Conservation (phyloP, 345 rosid species). For the Aethionema arabicum region DNA sequence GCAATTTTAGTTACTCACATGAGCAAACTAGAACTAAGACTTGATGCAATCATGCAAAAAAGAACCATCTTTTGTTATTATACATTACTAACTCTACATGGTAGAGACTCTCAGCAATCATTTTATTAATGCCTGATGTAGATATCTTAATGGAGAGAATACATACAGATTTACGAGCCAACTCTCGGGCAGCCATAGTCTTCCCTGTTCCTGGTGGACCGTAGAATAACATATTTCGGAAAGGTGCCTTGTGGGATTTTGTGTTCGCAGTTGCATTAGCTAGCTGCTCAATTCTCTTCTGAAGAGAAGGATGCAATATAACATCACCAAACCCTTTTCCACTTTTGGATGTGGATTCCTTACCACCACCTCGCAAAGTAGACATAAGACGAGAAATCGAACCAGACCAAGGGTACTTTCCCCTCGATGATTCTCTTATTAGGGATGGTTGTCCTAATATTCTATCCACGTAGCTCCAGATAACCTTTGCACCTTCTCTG, state of each 20-base stretch:
- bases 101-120: too few species aligned
- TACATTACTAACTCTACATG: too few species aligned
- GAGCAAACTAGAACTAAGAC: slow-evolving; percentile 15
- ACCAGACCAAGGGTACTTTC: slow-evolving; percentile 99
- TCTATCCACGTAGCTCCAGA: slow-evolving; percentile 98
- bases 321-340: slow-evolving; percentile 94
- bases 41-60: not conserved
- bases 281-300: slow-evolving; percentile 80
- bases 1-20: not conserved
- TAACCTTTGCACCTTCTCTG: slow-evolving; percentile 98
- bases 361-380: slow-evolving; percentile 43
- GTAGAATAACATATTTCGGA: slow-evolving; percentile 89
- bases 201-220: slow-evolving; percentile 99
- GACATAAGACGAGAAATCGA: slow-evolving; percentile 46
- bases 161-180: slow-evolving; percentile 86
- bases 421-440: slow-evolving; percentile 95
- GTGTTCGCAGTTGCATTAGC: slow-evolving; percentile 95
- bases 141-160: slow-evolving; percentile 8
- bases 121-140: not conserved
- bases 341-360: slow-evolving; percentile 47
- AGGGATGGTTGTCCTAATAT: slow-evolving; percentile 97
- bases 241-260: slow-evolving; percentile 92
- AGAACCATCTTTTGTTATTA: too few species aligned
- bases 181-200: slow-evolving; percentile 98
- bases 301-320: slow-evolving; percentile 82